A percentile compares a stretch with the other conserved stretches of the same genome.
Evolutionary conservation across 1,284 basidiomycete genomes (phyloP).

Genomic region (Inonotus obliquus): DNA sequence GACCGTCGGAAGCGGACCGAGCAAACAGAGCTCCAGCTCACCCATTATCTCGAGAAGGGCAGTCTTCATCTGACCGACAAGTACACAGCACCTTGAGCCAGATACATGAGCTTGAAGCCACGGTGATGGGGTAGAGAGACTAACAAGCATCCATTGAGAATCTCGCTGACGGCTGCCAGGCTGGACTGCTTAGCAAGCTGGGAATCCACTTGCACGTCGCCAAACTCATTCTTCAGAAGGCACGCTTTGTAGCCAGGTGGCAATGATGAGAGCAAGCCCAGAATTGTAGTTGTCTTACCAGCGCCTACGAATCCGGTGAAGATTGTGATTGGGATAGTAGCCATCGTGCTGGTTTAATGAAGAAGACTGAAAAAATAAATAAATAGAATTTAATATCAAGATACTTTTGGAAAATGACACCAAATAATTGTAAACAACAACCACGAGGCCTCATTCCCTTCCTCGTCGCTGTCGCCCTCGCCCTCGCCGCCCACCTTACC

Average conservation of each 20-base stretch:
- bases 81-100: slow-evolving; percentile 72
- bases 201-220: slow-evolving; percentile 83
- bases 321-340: slow-evolving; percentile 76
- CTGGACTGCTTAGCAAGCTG: slow-evolving; percentile 81
- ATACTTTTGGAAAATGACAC: background rate
- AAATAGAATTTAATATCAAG: background rate
- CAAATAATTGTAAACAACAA: slow-evolving; percentile 9
- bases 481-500: background rate
- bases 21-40: slow-evolving; percentile 1
- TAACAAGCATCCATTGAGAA: slow-evolving; percentile 89
- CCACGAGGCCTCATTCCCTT: slow-evolving; percentile 1
- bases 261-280: slow-evolving; percentile 75
- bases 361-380: background rate
- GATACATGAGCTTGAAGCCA: background rate
- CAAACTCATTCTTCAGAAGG: slow-evolving; percentile 86
- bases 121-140: slow-evolving; percentile 20
- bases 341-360: background rate
- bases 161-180: slow-evolving; percentile 82
- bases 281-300: slow-evolving; percentile 74
- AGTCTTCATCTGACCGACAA: slow-evolving; percentile 88
- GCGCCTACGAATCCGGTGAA: slow-evolving; percentile 82
- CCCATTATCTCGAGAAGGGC: slow-evolving; percentile 84
- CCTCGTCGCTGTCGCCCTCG: slow-evolving; percentile 3
- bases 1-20: background rate
- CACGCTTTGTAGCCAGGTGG: slow-evolving; percentile 82